Evolutionary conservation across 441 rosid genomes (phyloP), one percentile per base, ranked within the genome.

Genomic region (Corymbia calophylla): DNA sequence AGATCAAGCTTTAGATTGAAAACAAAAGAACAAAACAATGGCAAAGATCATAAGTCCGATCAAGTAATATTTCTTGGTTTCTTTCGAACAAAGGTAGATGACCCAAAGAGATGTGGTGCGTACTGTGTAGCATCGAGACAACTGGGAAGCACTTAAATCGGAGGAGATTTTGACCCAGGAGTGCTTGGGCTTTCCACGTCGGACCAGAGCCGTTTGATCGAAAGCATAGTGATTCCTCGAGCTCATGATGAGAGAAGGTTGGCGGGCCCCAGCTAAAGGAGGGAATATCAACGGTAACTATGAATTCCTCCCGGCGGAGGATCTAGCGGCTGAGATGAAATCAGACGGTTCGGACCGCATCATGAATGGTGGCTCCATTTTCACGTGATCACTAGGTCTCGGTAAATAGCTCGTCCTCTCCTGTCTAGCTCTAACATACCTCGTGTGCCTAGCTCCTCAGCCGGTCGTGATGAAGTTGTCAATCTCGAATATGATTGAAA

Each of bases 401-500:
- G 68, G 7, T 13, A 0, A 5, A 6, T 14, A 29, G 68, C 17
- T 62, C 2, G 68, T 5, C 6, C 31, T 3, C 12, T 1, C 25
- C 62, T 19, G 1, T 58, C 0, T 0, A 56, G 13, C 62, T 23
- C 62, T 23, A 56, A 9, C 0, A 0, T 23, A 23, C 62, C 29
- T 56, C 62, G 13, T 25, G 62, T 29, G 14, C 6, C 44, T 39
- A 39, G 44, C 44, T 39, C 44, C 44, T 5, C 5, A 39, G 6
- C 1, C 44, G 39, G 3, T 39, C 44, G 44, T 39, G 44, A 39
- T 1, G 44, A 39, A 6, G 14, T 23, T 58, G 62, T n/a, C 5
- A 58, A 58, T 58, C 62, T 58, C 62, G n/a, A 23, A 58, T 58
- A 23, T 25, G 13, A 25, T 29, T 25, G 13, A 0, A 10, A 9